Evolutionary conservation across 306 rosid species (phyloP).

Genomic region (Albizia julibrissin): DNA sequence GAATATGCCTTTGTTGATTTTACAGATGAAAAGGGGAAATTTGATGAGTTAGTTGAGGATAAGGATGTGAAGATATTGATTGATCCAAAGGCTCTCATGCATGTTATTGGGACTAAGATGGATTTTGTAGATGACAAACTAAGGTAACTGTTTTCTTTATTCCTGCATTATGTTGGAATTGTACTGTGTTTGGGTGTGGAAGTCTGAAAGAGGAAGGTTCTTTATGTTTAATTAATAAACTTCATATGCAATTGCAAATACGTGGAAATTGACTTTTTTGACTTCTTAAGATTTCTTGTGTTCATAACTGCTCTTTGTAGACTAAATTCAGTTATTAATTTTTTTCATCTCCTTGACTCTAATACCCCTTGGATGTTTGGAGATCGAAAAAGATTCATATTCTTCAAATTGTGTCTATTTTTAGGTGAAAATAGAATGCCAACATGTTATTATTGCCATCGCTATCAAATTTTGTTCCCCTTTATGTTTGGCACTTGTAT

Average conservation of each 20-base stretch:
- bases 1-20: slow-evolving; percentile 16
- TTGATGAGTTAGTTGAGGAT: slow-evolving; percentile 90
- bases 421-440: background rate
- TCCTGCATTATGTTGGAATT: background rate
- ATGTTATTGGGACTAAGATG: slow-evolving; percentile 95
- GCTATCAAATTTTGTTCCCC: background rate
- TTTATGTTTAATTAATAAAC: background rate
- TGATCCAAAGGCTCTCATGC: slow-evolving; percentile 98
- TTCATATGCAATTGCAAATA: background rate
- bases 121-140: slow-evolving; percentile 95
- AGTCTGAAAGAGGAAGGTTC: background rate
- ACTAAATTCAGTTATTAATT: background rate
- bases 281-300: background rate
- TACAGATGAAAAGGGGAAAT: slow-evolving; percentile 90
- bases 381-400: background rate
- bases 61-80: slow-evolving; percentile 88
- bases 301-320: background rate
- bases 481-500: background rate
- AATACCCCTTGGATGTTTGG: background rate
- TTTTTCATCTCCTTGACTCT: background rate
- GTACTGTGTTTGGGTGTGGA: background rate
- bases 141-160: slow-evolving; percentile 51
- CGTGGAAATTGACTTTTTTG: background rate
- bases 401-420: background rate
- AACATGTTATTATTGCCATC: background rate